These are phyloP conservation scores for Ormosia semicastrata DNA, from an alignment of 306 rosid genomes.

Conservation along the genomic window DNA sequence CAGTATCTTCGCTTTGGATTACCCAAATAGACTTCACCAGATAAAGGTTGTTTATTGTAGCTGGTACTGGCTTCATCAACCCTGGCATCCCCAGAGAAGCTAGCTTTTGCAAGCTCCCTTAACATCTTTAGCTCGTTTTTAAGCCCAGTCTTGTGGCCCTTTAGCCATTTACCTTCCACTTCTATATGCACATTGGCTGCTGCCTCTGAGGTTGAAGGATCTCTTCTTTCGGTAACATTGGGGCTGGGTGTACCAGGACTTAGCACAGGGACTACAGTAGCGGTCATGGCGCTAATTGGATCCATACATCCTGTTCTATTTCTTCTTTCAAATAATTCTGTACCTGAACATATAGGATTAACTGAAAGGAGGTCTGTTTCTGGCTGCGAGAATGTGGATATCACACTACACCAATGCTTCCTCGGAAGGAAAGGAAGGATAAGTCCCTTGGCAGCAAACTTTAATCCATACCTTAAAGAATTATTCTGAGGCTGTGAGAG, in stretches of 20 bases:
- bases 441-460: constrained; percentile 56
- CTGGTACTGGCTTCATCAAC: constrained; percentile 54
- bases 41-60: constrained; percentile 25
- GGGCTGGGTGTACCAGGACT: constrained; percentile 49
- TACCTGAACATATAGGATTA: constrained; percentile 38
- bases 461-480: constrained; percentile 45
- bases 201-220: constrained; percentile 16
- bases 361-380: constrained; percentile 33
- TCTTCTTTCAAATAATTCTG: constrained; percentile 39
- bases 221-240: constrained; percentile 19
- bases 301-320: constrained; percentile 30
- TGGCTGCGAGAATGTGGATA: constrained; percentile 33
- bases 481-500: constrained; percentile 47
- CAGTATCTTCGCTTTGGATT: constrained; percentile 21
- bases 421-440: constrained; percentile 60
- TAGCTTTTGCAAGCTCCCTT: constrained; percentile 64
- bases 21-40: constrained; percentile 15
- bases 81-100: constrained; percentile 44
- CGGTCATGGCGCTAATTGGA: constrained; percentile 51
- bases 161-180: constrained; percentile 46
- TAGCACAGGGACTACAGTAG: constrained; percentile 64
- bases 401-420: constrained; percentile 45
- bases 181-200: constrained; percentile 23
- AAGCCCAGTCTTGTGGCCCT: constrained; percentile 38
- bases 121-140: constrained; percentile 53